Base-by-base conservation (phyloP, 306 rosid genomes). In the Dryas alaskensis region DNA sequence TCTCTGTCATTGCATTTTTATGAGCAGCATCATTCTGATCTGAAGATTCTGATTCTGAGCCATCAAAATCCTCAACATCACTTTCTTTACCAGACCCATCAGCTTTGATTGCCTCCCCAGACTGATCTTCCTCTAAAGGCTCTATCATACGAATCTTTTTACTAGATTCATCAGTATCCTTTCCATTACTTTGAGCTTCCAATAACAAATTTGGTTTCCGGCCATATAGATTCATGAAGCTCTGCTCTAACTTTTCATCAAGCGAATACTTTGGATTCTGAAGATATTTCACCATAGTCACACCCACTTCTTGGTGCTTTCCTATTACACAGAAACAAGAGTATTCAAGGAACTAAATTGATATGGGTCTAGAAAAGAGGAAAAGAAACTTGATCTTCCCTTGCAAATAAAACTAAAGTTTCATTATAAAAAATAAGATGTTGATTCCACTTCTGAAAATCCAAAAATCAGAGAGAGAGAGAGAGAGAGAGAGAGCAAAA, bases 161-260 rank as follows among this genome's bases (percentile, higher is more conserved):
- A 10, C 69, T 74, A 60, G 85, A 81, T 54, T 62, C 61, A 76
- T 83, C 72, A 63, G 47, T 54, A 68, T 62, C 79, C 19, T 70
- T 57, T 70, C 67, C 78, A 75, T 84, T 75, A 67, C 57, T 44
- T 60, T 60, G 65, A 78, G 84, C 79, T 48, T 75, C 89, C 52
- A 85, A 68, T 25, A 78, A 74, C 51, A 67, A 72, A 44, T 73
- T 79, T 31, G 60, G 75, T 66, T 84, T 91, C 76, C 62, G 86
- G 60, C 89, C 78, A 77, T 88, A 88, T 73, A 91, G 43, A 68
- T 73, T 77, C 78, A 91, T 85, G 74, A 63, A 68, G 82, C 94
- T 87, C 69, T 87, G 85, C 69, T 89, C 91, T 64, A 94, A 83
- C 79, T 90, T 94, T 77, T 94, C 97, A 79, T 94, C 87, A 50